Percentiles rank a stretch among this genome's conserved stretches.
phyloP scores from a whole-genome alignment of 441 rosid genomes.

The Manihot esculenta region DNA sequence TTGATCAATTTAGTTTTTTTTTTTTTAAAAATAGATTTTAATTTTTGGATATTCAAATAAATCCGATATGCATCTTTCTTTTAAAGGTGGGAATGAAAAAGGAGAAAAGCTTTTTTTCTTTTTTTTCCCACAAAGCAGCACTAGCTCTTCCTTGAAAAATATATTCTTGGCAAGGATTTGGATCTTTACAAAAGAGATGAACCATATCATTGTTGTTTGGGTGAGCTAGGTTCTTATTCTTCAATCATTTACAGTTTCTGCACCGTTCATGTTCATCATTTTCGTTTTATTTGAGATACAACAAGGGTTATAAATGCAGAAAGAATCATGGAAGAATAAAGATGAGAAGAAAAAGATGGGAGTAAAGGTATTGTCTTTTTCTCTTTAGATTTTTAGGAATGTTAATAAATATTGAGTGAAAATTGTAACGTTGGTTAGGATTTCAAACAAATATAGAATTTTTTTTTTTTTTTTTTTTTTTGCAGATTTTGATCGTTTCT shows the following conservation, averaged over 20 bases:
- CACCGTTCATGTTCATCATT: no score
- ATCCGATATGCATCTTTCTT: constrained; percentile 13
- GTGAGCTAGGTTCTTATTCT: constrained; percentile 35
- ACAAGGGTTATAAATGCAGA: constrained; percentile 12
- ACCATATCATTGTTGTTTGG: constrained; percentile 35
- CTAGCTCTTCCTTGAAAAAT: constrained; percentile 5
- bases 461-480: no score
- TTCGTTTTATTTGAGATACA: no score
- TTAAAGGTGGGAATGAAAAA: constrained; percentile 16
- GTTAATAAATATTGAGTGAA: no score
- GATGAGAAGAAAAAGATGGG: constrained; percentile 7
- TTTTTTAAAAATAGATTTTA: no score
- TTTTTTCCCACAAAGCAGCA: neutral
- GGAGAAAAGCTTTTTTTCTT: constrained; percentile 31
- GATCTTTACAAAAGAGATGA: constrained; percentile 26
- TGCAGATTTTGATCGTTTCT: no score
- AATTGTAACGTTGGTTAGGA: no score
- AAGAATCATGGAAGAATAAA: constrained; percentile 19
- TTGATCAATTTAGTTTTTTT: no score
- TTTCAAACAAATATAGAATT: no score
- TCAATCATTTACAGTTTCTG: constrained; percentile 34
- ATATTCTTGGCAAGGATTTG: constrained; percentile 29
- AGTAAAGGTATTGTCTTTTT: no score
- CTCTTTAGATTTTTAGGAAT: no score
- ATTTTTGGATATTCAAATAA: constrained; percentile 34